A percentile compares a stretch with the other conserved stretches of the same genome.
Conservation (phyloP, 768 basidiomycete species). For the Pisolithus sp. region DNA sequence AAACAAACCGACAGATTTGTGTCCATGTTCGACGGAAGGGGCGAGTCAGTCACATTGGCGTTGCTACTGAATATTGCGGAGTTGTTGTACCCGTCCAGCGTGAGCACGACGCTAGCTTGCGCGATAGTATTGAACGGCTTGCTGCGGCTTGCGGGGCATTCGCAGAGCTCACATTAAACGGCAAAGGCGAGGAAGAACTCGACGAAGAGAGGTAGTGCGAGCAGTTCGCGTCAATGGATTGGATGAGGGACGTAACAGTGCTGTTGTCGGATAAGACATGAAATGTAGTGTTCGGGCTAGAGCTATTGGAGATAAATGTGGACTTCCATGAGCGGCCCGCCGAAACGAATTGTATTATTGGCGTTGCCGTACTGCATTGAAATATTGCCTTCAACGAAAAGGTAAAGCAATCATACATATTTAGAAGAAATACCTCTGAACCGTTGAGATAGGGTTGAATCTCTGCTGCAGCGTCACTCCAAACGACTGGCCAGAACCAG, state of each 20-base stretch:
- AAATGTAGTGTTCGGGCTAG: slow-evolving; percentile 32
- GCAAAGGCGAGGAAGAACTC: slow-evolving; percentile 24
- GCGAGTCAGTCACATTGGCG: slow-evolving; percentile 36
- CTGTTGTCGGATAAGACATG: slow-evolving; percentile 43
- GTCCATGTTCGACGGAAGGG: slow-evolving; percentile 50
- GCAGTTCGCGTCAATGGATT: slow-evolving; percentile 39
- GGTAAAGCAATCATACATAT: not conserved
- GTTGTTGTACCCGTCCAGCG: slow-evolving; percentile 64
- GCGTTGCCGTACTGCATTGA: slow-evolving; percentile 38
- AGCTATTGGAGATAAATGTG: slow-evolving; percentile 34
- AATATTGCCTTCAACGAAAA: slow-evolving; percentile 8
- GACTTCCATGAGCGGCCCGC: slow-evolving; percentile 38
- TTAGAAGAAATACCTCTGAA: slow-evolving; percentile 32
- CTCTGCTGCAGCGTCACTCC: slow-evolving; percentile 29
- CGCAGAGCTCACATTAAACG: slow-evolving; percentile 26
- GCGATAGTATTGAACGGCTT: slow-evolving; percentile 64
- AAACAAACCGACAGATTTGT: too few species aligned
- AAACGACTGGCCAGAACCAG: slow-evolving; percentile 59
- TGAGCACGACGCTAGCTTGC: slow-evolving; percentile 56
- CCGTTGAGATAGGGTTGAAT: slow-evolving; percentile 30
- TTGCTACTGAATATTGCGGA: slow-evolving; percentile 41
- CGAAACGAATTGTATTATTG: slow-evolving; percentile 42
- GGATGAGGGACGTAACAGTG: slow-evolving; percentile 39
- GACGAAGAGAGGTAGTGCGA: slow-evolving; percentile 31
- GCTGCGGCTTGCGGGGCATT: slow-evolving; percentile 38